Percentiles rank a stretch among this genome's conserved stretches.
These are phyloP conservation scores for Forsythia suspensa DNA, from an alignment of 257 asterid genomes.

Conservation along the genomic window DNA sequence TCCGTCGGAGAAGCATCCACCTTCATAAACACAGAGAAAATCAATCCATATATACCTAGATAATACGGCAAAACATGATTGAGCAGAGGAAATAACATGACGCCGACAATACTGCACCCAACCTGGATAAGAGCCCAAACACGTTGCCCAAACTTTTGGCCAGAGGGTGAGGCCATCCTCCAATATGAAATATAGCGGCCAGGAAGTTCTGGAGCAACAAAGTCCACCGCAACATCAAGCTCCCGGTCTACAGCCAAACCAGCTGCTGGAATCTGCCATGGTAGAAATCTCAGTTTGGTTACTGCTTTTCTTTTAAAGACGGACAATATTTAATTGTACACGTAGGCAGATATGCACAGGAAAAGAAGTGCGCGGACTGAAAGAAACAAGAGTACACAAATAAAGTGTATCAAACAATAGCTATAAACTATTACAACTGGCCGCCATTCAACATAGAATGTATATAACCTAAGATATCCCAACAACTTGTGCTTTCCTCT, in stretches of 20 bases:
- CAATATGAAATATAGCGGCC: slow-evolving; percentile 92
- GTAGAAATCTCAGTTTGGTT: not conserved
- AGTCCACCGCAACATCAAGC: slow-evolving; percentile 82
- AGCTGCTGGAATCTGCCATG: slow-evolving; percentile 24
- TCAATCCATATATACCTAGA: not conserved
- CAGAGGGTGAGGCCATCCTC: slow-evolving; percentile 87
- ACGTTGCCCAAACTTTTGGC: slow-evolving; percentile 94
- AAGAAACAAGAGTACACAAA: not conserved
- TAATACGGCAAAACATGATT: not conserved
- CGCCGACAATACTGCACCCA: not conserved
- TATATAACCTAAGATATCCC: not conserved
- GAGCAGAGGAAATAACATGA: not conserved
- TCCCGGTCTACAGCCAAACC: slow-evolving; percentile 62
- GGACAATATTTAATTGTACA: not conserved
- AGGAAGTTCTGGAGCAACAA: slow-evolving; percentile 75
- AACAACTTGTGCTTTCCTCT: not conserved
- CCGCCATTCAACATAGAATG: not conserved
- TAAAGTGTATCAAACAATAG: not conserved
- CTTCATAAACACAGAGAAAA: slow-evolving; percentile 31
- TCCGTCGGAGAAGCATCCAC: slow-evolving; percentile 55
- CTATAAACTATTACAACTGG: not conserved
- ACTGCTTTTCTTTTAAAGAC: not conserved
- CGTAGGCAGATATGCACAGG: not conserved
- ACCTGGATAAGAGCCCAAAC: slow-evolving; percentile 96
- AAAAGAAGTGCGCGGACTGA: not conserved